phyloP scores from a whole-genome alignment of 148 eudicot species.

The Camellia granthamiana region DNA sequence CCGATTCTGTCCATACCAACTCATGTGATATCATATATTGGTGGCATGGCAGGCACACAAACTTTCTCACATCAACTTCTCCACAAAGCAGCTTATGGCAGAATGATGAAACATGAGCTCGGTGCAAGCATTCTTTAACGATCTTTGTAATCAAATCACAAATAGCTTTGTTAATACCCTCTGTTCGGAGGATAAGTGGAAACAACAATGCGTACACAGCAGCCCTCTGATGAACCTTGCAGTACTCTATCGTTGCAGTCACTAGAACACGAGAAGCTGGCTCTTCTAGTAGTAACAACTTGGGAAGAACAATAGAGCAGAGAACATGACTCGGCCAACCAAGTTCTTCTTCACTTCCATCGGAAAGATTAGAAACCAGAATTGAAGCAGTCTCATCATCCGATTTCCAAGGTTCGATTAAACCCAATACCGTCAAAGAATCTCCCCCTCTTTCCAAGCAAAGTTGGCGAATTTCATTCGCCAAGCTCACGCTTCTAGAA shows the following conservation, averaged over 20 bases:
- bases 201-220: constrained; percentile 43
- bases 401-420: constrained; percentile 52
- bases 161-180: constrained; percentile 42
- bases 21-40: constrained; percentile 30
- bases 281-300: constrained; percentile 40
- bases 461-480: constrained; percentile 39
- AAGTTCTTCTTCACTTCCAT: constrained; percentile 28
- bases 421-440: constrained; percentile 32
- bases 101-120: constrained; percentile 53
- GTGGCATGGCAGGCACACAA: constrained; percentile 48
- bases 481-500: constrained; percentile 28
- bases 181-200: constrained; percentile 37
- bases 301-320: constrained; percentile 51
- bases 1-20: constrained; percentile 49
- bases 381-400: constrained; percentile 48
- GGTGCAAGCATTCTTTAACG: constrained; percentile 50
- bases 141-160: constrained; percentile 45
- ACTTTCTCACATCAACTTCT: constrained; percentile 25
- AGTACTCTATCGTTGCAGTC: constrained; percentile 39
- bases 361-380: constrained; percentile 32
- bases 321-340: constrained; percentile 50
- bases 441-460: constrained; percentile 20
- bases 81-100: constrained; percentile 50
- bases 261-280: constrained; percentile 50
- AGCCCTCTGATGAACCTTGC: constrained; percentile 50